Base-by-base conservation (phyloP, 2,329 filamentous ascomycete genomes). In the Aspergillus felis region DNA sequence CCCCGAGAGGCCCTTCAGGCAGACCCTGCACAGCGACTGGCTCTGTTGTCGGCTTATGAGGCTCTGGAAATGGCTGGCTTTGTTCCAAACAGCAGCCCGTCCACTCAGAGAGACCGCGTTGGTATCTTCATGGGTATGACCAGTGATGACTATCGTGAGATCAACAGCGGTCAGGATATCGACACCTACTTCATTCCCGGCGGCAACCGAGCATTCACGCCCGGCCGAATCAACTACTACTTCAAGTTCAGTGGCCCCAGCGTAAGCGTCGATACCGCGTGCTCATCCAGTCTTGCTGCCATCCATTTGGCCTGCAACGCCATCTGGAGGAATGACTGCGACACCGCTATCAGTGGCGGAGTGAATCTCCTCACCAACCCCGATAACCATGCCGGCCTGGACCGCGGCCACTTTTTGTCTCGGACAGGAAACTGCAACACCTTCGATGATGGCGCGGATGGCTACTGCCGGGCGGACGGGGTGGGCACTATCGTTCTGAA, bases 341-440 rank as follows among this genome's bases (percentile, higher is more conserved):
- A 94, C 68, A 92, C 88, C 6, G 90, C 89, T 1, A 84, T 91
- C 47, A 88, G 89, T 2, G 90, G 91, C 57, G 91, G 90, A 60
- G 76, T 89, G 12, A 91, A 89, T 55, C 54, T 71, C 9, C 80
- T 91, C 74, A 91, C 89, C 51, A 91, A 91, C 74, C 87, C 89
- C 0, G 89, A 92, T 71, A 89, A 88, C 78, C 90, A 89, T 74
- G 81, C 87, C 8, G 88, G 87, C 63, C 78, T 92, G 1, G 87
- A 85, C 68, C 84, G 87, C 61, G 66, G 66, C 2, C 62, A 66
- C 38, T 70, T 71, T 44, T 56, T 71, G 6, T 68, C 68, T 12
- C 55, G 57, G 6, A 66, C 62, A 1, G 81, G 80, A 0, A 71
- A 76, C 17, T 84, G 81, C 61, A 81, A 81, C 51, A 72, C 77